Base-by-base conservation (phyloP, 2,329 filamentous ascomycete genomes). In the Epichloe uncinata region DNA sequence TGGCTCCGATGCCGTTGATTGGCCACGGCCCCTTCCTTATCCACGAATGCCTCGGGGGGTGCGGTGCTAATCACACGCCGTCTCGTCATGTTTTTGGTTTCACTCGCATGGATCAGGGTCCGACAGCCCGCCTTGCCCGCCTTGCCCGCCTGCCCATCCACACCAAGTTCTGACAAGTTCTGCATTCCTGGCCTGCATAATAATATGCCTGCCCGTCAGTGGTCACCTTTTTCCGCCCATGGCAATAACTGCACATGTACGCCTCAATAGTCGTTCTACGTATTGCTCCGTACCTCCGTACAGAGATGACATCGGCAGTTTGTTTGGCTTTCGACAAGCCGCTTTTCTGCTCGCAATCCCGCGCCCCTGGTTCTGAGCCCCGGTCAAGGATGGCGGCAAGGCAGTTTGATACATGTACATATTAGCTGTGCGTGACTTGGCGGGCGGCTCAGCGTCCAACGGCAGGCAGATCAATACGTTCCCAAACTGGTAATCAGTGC, bases 401-500 rank as follows among this genome's bases (percentile, higher is more conserved):
- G 26, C 26, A 30, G 26, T 30, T 9, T 3, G 2, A 6, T 22
- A 22, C 26, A 30, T 30, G 26, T 9, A 38, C 16, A 18, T 18
- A 18, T 18, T 18, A 18, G 16, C 16, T 18, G 16, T 18, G 16
- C 2, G 16, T 18, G 16, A 18, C 8, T 12, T 26, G 22, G 22
- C 46, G 18, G 36, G 22, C 9, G 18, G 36, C 47, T 45, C 35
- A 15, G 22, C 34, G 42, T 45, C 47, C 41, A 26, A 15, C 30
- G 7, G 22, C 35, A 41, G 8, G 18, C 22, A 35, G 20, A 22
- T 15, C 37, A 8, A 35, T n/a, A 35, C 9, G 12, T 34, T 49
- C 50, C 47, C 47, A 48, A 52, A 43, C 18, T 16, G 47, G 47
- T 47, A 49, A 49, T 40, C 43, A 49, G 50, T 52, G 50, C 50